Conservation (phyloP, 2,329 filamentous ascomycete species). For the Fusarium scirpi region DNA sequence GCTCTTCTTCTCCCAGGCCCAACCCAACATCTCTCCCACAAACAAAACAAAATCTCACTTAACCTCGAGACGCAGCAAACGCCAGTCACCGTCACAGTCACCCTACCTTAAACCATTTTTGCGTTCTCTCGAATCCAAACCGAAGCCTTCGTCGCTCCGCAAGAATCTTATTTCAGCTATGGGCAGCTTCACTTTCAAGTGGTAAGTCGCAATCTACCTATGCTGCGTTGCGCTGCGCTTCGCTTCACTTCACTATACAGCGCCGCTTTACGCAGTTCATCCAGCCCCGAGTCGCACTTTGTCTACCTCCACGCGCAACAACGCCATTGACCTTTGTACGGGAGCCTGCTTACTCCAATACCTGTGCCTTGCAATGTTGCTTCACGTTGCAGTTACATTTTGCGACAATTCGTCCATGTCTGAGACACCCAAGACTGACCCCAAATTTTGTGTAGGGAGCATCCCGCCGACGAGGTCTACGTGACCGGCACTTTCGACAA, state of each 20-base stretch:
- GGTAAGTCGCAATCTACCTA: conserved; percentile 61
- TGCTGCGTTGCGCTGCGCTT: neutral
- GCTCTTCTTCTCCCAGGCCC: conserved; percentile 42
- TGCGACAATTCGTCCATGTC: conserved; percentile 27
- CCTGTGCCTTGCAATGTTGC: conserved; percentile 9
- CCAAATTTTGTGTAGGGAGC: conserved; percentile 71
- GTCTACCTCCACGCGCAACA: conserved; percentile 18
- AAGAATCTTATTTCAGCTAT: conserved; percentile 57
- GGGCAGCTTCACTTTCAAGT: conserved; percentile 78
- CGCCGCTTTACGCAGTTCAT: conserved; percentile 19
- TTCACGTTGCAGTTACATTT: conserved; percentile 22
- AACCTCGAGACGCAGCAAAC: conserved; percentile 34
- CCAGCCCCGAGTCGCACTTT: conserved; percentile 14
- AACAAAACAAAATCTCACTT: conserved; percentile 38
- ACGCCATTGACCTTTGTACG: conserved; percentile 32
- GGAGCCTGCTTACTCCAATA: conserved; percentile 4
- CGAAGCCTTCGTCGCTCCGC: conserved; percentile 30
- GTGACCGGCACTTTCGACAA: conserved; percentile 97
- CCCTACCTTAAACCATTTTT: conserved; percentile 27
- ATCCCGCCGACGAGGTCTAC: conserved; percentile 86
- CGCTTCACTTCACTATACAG: conserved; percentile 26
- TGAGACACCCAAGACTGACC: conserved; percentile 45
- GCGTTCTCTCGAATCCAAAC: conserved; percentile 21
- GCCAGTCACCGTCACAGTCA: conserved; percentile 12
- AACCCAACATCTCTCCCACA: conserved; percentile 41